Evolutionary conservation across 352 stramenopile species (phyloP).

Genomic region (Saprolegnia diclina): DNA sequence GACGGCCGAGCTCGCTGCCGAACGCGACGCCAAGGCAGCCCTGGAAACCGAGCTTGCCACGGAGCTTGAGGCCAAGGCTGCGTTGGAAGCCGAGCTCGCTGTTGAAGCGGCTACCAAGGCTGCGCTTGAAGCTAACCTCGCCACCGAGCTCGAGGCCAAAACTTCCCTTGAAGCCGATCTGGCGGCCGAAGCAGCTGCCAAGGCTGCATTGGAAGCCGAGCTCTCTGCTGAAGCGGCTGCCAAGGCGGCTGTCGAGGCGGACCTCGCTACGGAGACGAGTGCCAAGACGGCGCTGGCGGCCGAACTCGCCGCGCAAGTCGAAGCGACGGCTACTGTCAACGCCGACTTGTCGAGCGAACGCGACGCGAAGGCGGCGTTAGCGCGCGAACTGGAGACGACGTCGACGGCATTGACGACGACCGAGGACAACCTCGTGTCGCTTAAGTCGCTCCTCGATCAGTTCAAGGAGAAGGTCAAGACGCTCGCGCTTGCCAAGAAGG

Average conservation of each 20-base stretch:
- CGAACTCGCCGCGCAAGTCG: background rate
- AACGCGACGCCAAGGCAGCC: background rate
- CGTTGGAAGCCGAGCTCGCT: background rate
- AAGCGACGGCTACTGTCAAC: background rate
- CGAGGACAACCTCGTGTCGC: background rate
- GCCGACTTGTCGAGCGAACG: background rate
- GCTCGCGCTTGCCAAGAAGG: constrained; percentile 2
- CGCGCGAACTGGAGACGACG: background rate
- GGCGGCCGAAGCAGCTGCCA: too few species aligned
- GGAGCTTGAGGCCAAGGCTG: background rate
- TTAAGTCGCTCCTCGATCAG: constrained; percentile 13
- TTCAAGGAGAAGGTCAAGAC: constrained; percentile 25
- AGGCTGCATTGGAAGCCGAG: background rate
- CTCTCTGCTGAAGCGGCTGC: background rate
- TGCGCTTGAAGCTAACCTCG: background rate
- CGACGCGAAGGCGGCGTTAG: background rate
- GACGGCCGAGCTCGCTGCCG: background rate
- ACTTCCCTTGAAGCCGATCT: background rate
- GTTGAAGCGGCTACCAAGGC: background rate
- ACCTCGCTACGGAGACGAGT: background rate
- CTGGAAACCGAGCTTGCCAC: background rate
- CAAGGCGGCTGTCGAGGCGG: background rate
- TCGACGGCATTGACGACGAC: background rate
- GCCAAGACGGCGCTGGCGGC: constrained; percentile 1
- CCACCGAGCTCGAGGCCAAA: constrained; percentile 7